These are phyloP conservation scores for Clarkia xantiana DNA, from an alignment of 345 rosid genomes.

Conservation along the genomic window DNA sequence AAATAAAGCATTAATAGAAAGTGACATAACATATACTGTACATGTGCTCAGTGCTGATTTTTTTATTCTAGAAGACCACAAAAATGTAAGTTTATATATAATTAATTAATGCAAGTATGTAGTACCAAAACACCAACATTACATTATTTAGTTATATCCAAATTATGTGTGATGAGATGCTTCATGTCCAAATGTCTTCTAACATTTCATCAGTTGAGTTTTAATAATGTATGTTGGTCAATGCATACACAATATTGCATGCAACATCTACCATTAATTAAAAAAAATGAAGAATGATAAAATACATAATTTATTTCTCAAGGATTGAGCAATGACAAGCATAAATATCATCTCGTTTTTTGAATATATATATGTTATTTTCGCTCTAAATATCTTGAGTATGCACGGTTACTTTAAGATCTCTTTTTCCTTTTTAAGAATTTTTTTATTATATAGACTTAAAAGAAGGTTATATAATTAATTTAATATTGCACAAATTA, in stretches of 20 bases:
- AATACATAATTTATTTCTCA: not conserved
- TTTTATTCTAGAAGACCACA: no score
- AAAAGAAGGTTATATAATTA: no score
- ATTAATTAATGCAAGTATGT: no score
- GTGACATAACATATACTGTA: no score
- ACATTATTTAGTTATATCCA: not conserved
- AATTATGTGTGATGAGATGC: not conserved
- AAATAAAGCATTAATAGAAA: no score
- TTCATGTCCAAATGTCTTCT: constrained; percentile 3
- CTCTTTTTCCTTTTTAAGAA: no score
- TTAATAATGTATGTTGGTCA: not conserved
- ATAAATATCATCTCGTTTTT: not conserved
- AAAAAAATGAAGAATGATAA: not conserved
- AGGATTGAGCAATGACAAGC: not conserved
- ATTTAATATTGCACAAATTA: no score
- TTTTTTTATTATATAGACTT: no score
- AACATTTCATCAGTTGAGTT: not conserved
- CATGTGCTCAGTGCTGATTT: no score
- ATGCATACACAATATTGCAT: not conserved
- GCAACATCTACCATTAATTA: not conserved
- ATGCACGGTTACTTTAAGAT: no score
- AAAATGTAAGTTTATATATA: not conserved
- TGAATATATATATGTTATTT: no score
- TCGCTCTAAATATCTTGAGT: no score
- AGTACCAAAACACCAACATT: not conserved